Evolutionary conservation across 2,329 filamentous ascomycete genomes (phyloP), one percentile per base, ranked within the genome.

Genomic region (Diaporthe humulicola): DNA sequence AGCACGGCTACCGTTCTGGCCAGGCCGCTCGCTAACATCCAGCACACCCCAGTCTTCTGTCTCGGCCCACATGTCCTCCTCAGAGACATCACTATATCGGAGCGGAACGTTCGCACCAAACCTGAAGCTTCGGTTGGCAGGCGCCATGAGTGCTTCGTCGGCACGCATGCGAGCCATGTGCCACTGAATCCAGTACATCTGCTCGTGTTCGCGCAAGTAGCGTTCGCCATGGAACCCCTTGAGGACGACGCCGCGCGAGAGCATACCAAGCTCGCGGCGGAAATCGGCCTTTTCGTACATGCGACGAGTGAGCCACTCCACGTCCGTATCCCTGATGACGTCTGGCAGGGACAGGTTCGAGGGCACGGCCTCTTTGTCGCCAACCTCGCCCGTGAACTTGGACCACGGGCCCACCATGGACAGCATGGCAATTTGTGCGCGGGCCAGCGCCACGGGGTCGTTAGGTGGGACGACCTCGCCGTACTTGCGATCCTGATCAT

Each of bases 381-480:
- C 5, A 78, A 76, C 78, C 76, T 91, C 90, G 1, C 89, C 87
- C 4, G 89, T 88, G 79, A 90, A 92, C 66, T 88, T 83, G 71
- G 87, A 84, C 90, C 90, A 93, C 79, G 91, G 88, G 5, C 89
- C 91, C 1, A 92, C 82, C 84, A 93, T 87, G 9, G 87, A 90
- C 17, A 93, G 85, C 77, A 93, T 86, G 73, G 89, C 88, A 76
- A 93, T 88, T 78, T 93, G 91, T 0, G 91, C 91, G 33, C 88
- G 85, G 1, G 91, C 91, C 1, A 93, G 84, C 6, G 88, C 87
- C 50, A 87, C 86, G 5, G 90, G 87, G 79, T 93, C 91, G 77
- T 93, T 93, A 3, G 91, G 91, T 19, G 91, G 89, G 3, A 93
- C 90, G 7, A 93, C 89, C 74, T 90, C 90, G 76, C 89, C 90